Base-by-base conservation (phyloP, 768 basidiomycete genomes). In the Tricholoma terreum region DNA sequence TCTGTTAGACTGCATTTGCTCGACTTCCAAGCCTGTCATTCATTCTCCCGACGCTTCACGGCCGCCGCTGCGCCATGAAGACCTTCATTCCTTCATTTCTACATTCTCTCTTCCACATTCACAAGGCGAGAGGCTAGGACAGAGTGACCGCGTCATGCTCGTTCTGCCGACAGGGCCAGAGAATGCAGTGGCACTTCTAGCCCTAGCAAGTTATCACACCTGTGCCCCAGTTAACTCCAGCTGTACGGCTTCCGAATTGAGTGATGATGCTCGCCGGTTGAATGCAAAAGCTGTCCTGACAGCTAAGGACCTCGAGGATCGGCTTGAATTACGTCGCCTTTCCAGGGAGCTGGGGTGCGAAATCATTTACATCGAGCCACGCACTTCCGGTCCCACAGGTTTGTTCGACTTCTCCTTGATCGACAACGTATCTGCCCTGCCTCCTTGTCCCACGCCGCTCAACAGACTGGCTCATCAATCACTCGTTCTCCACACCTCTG, bases 401-500 rank as follows among this genome's bases (percentile, higher is more conserved):
- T 19, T 78, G 1, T 79, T 80, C 56, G 72, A 75, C 52, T 67
- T 79, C 66, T 59, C 69, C 1, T 61, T 72, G 21, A 67, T 73
- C 63, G 65, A 67, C 30, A 57, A 54, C 8, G 12, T 21, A 11
- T 48, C 48, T 7, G 40, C 58, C 5, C 38, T 56, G 30, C 54
- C 56, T 17, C 63, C 64, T 10, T 52, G 48, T 15, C 71, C 74
- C 11, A 69, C 75, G n/a, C 57, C 60, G 38, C 67, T 67, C 9
- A 76, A 79, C 54, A 61, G 66, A 6, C 71, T 82, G 30, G 60
- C 72, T 22, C 81, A 84, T 61, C 73, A 77, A 34, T 79, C 80
- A 3, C 70, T 85, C 7, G 77, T 84, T 12, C 67, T 84, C 31
- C 82, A 83, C 59, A 85, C 84, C 1, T 81, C 79, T 31, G 83